Conservation (phyloP, 2,329 filamentous ascomycete genomes). For the Sporothrix phasma region DNA sequence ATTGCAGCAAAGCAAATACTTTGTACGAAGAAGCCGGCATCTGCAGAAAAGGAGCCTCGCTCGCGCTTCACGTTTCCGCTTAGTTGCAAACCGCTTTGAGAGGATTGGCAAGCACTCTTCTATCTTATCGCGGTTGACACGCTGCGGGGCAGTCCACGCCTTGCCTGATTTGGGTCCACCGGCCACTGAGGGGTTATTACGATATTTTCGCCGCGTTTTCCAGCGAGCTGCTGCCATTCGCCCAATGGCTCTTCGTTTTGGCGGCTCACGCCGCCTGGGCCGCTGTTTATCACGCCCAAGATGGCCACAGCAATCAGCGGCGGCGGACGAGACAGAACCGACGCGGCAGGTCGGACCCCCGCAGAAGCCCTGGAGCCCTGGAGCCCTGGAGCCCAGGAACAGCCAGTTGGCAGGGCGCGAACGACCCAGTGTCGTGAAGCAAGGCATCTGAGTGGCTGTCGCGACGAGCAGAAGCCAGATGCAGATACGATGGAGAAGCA, state of each 20-base stretch:
- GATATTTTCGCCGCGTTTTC: conserved; percentile 21
- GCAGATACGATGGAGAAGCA: neutral
- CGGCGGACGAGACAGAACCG: neutral
- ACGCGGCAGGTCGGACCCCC: conserved; percentile 8
- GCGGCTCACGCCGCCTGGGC: neutral
- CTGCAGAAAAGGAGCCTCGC: no score
- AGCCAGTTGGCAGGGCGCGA: conserved; percentile 9
- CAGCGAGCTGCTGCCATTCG: conserved; percentile 17
- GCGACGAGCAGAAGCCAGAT: neutral
- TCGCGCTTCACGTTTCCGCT: neutral
- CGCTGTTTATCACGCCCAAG: neutral
- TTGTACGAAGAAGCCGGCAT: no score
- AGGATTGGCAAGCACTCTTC: neutral
- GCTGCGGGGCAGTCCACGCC: neutral
- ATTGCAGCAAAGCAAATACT: neutral
- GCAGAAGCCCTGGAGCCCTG: neutral
- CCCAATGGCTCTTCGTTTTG: neutral
- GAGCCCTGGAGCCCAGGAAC: neutral
- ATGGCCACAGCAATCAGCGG: neutral
- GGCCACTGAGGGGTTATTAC: conserved; percentile 18
- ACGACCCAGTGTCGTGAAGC: conserved; percentile 1
- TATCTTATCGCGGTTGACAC: conserved; percentile 7
- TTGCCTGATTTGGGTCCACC: neutral
- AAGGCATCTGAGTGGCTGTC: conserved; percentile 8
- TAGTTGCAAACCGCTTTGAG: neutral